Percentiles rank a stretch among this genome's conserved stretches.
Conservation (phyloP, 129 eudicot genomes). For the Logfia minima region DNA sequence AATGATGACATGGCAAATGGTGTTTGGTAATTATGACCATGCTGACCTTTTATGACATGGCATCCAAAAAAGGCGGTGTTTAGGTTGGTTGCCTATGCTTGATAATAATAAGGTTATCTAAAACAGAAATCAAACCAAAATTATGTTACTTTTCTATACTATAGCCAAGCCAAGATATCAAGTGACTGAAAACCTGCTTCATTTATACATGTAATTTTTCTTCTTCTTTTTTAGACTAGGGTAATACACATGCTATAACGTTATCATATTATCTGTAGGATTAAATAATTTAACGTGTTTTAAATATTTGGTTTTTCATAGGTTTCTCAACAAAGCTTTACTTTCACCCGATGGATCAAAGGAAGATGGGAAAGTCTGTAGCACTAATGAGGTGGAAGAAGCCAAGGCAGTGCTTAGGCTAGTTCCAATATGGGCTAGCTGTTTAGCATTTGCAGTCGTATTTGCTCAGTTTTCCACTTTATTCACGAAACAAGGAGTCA, state of each 20-base stretch:
- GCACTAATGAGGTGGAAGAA: slow-evolving; percentile 44
- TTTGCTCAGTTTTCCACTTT: slow-evolving; percentile 57
- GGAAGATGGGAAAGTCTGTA: slow-evolving; percentile 34
- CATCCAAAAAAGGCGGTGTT: background rate
- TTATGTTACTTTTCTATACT: background rate
- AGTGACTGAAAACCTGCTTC: background rate
- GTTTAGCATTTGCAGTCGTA: slow-evolving; percentile 47
- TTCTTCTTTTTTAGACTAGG: background rate
- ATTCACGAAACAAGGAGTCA: slow-evolving; percentile 69
- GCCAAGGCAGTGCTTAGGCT: slow-evolving; percentile 49
- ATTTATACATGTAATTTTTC: background rate
- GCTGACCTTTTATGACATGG: background rate
- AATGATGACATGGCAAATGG: background rate
- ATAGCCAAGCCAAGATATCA: background rate
- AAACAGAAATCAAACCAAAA: background rate
- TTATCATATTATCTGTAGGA: background rate
- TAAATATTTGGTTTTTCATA: slow-evolving; percentile 1
- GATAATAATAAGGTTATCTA: background rate
- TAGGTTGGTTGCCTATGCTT: background rate
- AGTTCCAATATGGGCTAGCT: slow-evolving; percentile 55
- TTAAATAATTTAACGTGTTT: background rate
- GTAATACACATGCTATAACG: background rate
- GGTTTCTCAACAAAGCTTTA: slow-evolving; percentile 60
- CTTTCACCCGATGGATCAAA: slow-evolving; percentile 39
- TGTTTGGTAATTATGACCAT: background rate